A percentile compares a stretch with the other conserved stretches of the same genome.
phyloP scores from a whole-genome alignment of 1,284 basidiomycete species.

The Paramarasmius palmivorus region DNA sequence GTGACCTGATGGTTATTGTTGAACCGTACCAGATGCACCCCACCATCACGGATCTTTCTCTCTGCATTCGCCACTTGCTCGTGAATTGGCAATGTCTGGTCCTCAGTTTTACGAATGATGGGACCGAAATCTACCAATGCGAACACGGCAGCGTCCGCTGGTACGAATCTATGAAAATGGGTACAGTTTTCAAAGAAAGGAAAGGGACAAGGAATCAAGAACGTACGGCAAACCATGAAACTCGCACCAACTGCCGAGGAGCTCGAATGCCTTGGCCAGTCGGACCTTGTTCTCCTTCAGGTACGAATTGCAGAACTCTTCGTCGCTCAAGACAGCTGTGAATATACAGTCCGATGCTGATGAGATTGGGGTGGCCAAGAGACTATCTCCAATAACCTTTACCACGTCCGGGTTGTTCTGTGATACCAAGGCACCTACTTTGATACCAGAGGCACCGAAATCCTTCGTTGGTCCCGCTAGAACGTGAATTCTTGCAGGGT shows the following conservation, averaged over 20 bases:
- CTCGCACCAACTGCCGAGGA: conserved; percentile 15
- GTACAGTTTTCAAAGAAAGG: not conserved
- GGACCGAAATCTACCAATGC: conserved; percentile 12
- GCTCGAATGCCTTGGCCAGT: conserved; percentile 13
- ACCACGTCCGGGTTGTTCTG: conserved; percentile 11
- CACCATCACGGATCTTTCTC: not conserved
- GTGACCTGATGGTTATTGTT: no score
- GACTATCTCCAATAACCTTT: not conserved
- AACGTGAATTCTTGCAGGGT: conserved; percentile 16
- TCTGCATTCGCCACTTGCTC: conserved; percentile 4
- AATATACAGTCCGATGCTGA: conserved; percentile 14
- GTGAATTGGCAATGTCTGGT: not conserved
- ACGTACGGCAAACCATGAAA: conserved; percentile 17
- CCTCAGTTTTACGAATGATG: not conserved
- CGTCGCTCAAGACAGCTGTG: conserved; percentile 15
- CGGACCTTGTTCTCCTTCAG: conserved; percentile 13
- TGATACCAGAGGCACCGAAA: conserved; percentile 18
- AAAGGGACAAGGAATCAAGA: not conserved
- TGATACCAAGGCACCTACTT: conserved; percentile 16
- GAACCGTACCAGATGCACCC: conserved; percentile 7
- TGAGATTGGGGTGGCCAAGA: conserved; percentile 14
- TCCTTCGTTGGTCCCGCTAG: conserved; percentile 17
- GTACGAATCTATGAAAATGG: conserved; percentile 5
- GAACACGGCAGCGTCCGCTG: conserved; percentile 12
- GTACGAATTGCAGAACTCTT: conserved; percentile 12